These are phyloP conservation scores for Polysphondylium violaceum DNA, from an alignment of 78 protist species.

Conservation along the genomic window DNA sequence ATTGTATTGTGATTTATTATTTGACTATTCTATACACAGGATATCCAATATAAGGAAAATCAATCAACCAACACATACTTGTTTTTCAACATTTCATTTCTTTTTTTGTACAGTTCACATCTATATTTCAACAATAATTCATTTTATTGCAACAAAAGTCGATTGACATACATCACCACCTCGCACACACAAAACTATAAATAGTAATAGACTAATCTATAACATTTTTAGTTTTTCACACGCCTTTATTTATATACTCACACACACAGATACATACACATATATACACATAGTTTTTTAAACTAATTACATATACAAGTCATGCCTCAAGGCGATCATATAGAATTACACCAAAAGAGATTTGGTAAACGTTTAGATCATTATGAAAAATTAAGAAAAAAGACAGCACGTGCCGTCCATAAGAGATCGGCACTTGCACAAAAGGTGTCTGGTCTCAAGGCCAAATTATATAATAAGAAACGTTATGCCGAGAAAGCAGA, in stretches of 20 bases:
- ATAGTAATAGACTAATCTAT: neutral
- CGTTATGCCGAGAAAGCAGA: conserved; percentile 97
- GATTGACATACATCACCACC: neutral
- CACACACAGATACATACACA: neutral
- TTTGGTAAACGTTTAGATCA: conserved; percentile 96
- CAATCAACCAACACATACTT: too few relatives aligned
- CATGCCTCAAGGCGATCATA: conserved; percentile 91
- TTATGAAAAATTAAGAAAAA: conserved; percentile 95
- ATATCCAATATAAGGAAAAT: too few relatives aligned
- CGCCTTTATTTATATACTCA: neutral
- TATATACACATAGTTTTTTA: neutral
- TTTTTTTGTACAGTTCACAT: too few relatives aligned
- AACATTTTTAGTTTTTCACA: neutral
- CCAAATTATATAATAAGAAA: conserved; percentile 95
- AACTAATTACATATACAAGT: conserved; percentile 1
- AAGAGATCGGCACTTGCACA: conserved; percentile 90
- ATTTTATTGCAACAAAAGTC: neutral
- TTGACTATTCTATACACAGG: too few relatives aligned
- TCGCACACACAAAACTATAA: neutral
- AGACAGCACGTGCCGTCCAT: conserved; percentile 95
- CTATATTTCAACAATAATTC: neutral
- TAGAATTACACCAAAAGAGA: conserved; percentile 97
- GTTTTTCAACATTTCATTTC: too few relatives aligned
- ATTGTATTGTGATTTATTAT: too few relatives aligned
- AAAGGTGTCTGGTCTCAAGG: conserved; percentile 95